A percentile compares a stretch with the other conserved stretches of the same genome.
Evolutionary conservation across 164 flowering plant genomes (phyloP).

Genomic region (Annona squamosa): DNA sequence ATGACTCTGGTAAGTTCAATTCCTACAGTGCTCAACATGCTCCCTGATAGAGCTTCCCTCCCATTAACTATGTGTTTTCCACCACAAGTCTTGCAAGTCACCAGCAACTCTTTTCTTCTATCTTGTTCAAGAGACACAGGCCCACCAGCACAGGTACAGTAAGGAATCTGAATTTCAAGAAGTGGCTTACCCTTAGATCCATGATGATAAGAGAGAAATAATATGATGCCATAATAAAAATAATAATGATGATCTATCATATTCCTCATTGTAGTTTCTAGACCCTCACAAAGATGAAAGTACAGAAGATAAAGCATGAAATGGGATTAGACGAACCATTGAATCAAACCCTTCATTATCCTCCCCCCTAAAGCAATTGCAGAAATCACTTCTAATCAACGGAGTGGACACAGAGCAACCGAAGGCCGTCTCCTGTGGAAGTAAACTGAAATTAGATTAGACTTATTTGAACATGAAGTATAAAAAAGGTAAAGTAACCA

Average conservation of each 20-base stretch:
- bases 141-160: conserved; percentile 23
- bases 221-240: background rate
- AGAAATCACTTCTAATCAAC: background rate
- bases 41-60: conserved; percentile 15
- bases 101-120: conserved; percentile 10
- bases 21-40: conserved; percentile 32
- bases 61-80: conserved; percentile 23
- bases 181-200: background rate
- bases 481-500: background rate
- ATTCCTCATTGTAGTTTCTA: background rate
- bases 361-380: background rate
- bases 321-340: conserved; percentile 23
- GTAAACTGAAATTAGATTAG: conserved; percentile 7
- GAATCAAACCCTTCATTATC: conserved; percentile 17
- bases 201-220: background rate
- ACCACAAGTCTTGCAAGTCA: conserved; percentile 27
- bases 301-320: background rate
- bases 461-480: background rate
- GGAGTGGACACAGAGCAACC: background rate
- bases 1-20: conserved; percentile 25
- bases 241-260: background rate
- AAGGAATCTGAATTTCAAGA: conserved; percentile 21
- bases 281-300: background rate
- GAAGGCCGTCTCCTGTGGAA: conserved; percentile 5
- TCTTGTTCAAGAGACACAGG: conserved; percentile 17